Evolutionary conservation across 1,284 basidiomycete genomes (phyloP).

Genomic region (Tetrapyrgos nigripes): DNA sequence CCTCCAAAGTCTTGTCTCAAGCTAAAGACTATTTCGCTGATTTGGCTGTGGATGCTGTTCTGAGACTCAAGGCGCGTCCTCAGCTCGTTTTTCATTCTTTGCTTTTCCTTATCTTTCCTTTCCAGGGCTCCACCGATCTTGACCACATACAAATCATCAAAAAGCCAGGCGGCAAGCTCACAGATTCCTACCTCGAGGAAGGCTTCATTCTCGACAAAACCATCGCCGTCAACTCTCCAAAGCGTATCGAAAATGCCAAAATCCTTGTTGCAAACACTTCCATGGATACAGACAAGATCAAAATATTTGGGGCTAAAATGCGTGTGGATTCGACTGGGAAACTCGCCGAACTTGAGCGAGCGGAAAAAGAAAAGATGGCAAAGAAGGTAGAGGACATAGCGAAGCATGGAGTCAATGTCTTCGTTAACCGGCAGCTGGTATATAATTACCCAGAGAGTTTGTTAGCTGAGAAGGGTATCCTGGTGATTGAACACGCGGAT

Average conservation of each 20-base stretch:
- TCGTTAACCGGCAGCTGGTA: conserved; percentile 98
- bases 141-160: conserved; percentile 99
- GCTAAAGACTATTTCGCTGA: conserved; percentile 99
- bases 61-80: conserved; percentile 80
- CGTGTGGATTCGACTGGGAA: conserved; percentile 97
- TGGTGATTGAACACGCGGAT: conserved; percentile 94
- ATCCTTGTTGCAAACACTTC: conserved; percentile 99
- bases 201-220: conserved; percentile 99
- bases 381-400: conserved; percentile 96
- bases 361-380: conserved; percentile 99
- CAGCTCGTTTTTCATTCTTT: background rate
- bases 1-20: conserved; percentile 95
- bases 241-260: conserved; percentile 93
- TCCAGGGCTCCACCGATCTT: conserved; percentile 90
- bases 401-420: conserved; percentile 95
- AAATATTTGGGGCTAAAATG: conserved; percentile 96
- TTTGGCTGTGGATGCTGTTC: conserved; percentile 96
- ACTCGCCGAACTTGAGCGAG: conserved; percentile 96
- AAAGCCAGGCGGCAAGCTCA: conserved; percentile 98
- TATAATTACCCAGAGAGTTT: conserved; percentile 99
- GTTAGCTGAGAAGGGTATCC: conserved; percentile 91
- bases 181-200: conserved; percentile 98
- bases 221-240: conserved; percentile 95
- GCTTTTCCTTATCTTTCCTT: background rate
- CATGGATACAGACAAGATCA: conserved; percentile 99